Evolutionary conservation across 345 rosid species (phyloP).

Genomic region (Eucalyptus sp.): DNA sequence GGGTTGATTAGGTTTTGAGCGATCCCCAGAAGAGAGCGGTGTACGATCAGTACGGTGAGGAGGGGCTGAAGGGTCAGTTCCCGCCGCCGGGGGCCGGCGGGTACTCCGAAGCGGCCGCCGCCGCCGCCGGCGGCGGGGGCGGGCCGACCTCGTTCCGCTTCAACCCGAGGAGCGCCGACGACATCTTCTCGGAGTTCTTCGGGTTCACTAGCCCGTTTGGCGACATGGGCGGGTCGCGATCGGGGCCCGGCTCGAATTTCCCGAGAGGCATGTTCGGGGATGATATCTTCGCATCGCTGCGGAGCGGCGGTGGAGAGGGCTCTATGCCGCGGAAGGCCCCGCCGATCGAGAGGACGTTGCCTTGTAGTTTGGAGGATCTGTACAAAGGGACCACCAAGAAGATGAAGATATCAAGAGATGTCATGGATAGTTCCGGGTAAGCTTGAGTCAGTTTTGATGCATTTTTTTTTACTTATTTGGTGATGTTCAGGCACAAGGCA

Average conservation of each 20-base stretch:
- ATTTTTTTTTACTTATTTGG: background rate
- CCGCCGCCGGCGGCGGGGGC: constrained; percentile 20
- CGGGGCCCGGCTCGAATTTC: constrained; percentile 36
- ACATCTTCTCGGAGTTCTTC: constrained; percentile 77
- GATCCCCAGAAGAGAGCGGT: constrained; percentile 69
- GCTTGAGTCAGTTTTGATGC: background rate
- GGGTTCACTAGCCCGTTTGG: constrained; percentile 62
- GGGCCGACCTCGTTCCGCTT: constrained; percentile 44
- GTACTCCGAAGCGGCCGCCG: constrained; percentile 16
- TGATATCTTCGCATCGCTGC: constrained; percentile 37
- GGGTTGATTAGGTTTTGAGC: constrained; percentile 44
- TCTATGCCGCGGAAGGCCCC: constrained; percentile 50
- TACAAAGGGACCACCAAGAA: constrained; percentile 80
- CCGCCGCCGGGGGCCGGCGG: constrained; percentile 69
- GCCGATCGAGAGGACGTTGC: constrained; percentile 59
- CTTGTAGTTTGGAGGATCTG: constrained; percentile 86
- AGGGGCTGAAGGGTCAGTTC: constrained; percentile 65
- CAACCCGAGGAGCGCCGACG: constrained; percentile 73
- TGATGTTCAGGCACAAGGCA: background rate
- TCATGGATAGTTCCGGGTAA: constrained; percentile 53
- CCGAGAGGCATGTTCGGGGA: constrained; percentile 48
- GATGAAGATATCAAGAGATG: constrained; percentile 88
- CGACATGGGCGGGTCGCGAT: constrained; percentile 45
- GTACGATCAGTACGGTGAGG: constrained; percentile 92
- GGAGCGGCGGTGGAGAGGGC: constrained; percentile 30